Base-by-base conservation (phyloP, 1,284 basidiomycete genomes). In the Coniferiporia weirii region DNA sequence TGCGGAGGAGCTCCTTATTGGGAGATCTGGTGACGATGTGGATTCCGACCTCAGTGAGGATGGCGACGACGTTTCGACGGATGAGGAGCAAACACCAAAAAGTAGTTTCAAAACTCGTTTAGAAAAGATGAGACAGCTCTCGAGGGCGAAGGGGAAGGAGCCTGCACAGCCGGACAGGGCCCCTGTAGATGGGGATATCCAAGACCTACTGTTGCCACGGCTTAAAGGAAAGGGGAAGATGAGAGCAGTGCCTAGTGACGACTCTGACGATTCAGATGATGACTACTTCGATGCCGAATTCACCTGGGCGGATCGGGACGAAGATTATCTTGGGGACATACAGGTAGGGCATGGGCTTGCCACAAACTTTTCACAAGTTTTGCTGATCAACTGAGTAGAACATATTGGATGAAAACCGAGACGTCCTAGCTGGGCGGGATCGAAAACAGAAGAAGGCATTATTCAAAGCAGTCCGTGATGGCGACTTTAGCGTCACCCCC, bases 381-480 rank as follows among this genome's bases (percentile, higher is more conserved):
- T 36, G 51, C 20, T 49, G 12, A 12, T 50, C 9, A 6, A 22
- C 54, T 3, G 17, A 7, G 15, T 62, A 86, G 81, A 74, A 73
- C 4, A 70, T 83, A 2, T 52, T 80, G n/a, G 75, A 76, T 54
- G 76, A 79, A 15, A 75, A 79, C 52, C 70, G 68, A 52, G 69
- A 73, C 13, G 66, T 78, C 51, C 59, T 76, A n/a, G 60, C 61
- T 9, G 63, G 68, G 12, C 72, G 68, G 20, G 72, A 81, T 57
- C 76, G 80, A 27, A 85, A 84, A 65, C 71, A 75, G 46, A 73
- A 78, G 57, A 87, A 86, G 32, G 72, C 77, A 50, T 64, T 89
- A 1, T 91, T 91, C 78, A 75, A 75, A 22, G 78, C 88, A 0
- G 78, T 92, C 38, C 76, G 76, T 27, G 73, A 84, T 62, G 89